Evolutionary conservation across 345 rosid genomes (phyloP).

Genomic region (Brassica juncea): DNA sequence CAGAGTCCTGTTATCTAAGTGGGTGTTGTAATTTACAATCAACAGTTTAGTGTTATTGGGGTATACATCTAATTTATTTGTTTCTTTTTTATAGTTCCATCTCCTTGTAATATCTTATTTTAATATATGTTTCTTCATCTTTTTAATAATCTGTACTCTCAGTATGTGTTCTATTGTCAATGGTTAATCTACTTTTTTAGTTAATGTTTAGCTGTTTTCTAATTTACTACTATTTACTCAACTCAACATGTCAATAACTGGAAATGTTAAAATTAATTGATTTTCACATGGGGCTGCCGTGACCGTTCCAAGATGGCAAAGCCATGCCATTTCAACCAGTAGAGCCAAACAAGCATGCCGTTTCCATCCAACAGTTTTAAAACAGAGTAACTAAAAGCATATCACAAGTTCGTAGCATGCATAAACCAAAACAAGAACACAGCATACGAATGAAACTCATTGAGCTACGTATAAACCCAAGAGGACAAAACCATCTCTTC

Average conservation of each 20-base stretch:
- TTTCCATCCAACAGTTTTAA: not conserved
- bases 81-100: slow-evolving; percentile 1
- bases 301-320: slow-evolving; percentile 7
- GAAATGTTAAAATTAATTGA: not conserved
- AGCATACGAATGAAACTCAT: not conserved
- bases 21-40: slow-evolving; percentile 17
- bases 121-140: not conserved
- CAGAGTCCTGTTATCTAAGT: slow-evolving; percentile 13
- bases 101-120: not conserved
- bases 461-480: slow-evolving; percentile 17
- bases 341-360: slow-evolving; percentile 5
- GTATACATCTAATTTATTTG: slow-evolving; percentile 32
- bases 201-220: not conserved
- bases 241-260: not conserved
- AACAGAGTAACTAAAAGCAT: not conserved
- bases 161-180: slow-evolving; percentile 13
- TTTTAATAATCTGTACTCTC: slow-evolving; percentile 6
- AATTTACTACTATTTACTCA: not conserved
- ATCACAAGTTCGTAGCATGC: not conserved
- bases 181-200: slow-evolving; percentile 14
- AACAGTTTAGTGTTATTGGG: slow-evolving; percentile 34
- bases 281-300: slow-evolving; percentile 26
- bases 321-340: not conserved
- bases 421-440: slow-evolving; percentile 3
- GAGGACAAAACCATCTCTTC: not conserved